Base-by-base conservation (phyloP, 2,329 filamentous ascomycete species). In the Penicillium capsulatum region DNA sequence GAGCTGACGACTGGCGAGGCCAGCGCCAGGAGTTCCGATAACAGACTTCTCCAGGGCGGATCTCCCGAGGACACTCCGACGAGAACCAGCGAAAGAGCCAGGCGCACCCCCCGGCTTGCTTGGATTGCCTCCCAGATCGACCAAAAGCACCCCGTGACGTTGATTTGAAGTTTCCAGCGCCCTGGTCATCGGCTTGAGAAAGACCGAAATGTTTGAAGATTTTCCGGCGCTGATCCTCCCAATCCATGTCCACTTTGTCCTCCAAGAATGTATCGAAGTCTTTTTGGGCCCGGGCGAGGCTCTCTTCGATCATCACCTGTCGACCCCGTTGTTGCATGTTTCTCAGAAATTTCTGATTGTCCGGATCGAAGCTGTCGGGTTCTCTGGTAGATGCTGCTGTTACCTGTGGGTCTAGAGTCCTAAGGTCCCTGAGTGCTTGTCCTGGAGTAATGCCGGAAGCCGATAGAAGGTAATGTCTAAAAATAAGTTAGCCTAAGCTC, bases 161-260 rank as follows among this genome's bases (percentile, higher is more conserved):
- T 20, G 64, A 53, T 41, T 57, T 47, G 31, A 62, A 41, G 53
- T 74, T 74, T 33, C 81, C 62, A 42, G 47, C 50, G 11, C 36
- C 32, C 10, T 53, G 45, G 16, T 57, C 57, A 37, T 66, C 62
- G 36, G 81, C 83, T 60, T 67, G 64, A 6, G 71, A 74, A 11
- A 98, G 84, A 10, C 92, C 92, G 64, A 98, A 97, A 66, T 98
- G 92, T 58, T 95, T 83, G 66, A 96, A 97, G 49, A 98, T 95
- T 51, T 83, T 83, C 65, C 86, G 87, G 47, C 91, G 83, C 69
- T 97, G 91, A 11, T 85, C 83, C 54, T 96, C 90, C 90, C 92
- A 97, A 63, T 97, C 89, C 72, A 94, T 83, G 19, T 89, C 87
- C 34, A 97, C 82, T 59, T 94, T 94, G 56, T 96, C 90, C 62